Evolutionary conservation across 2,329 filamentous ascomycete genomes (phyloP).

Genomic region (Neopestalotiopsis clavispora): DNA sequence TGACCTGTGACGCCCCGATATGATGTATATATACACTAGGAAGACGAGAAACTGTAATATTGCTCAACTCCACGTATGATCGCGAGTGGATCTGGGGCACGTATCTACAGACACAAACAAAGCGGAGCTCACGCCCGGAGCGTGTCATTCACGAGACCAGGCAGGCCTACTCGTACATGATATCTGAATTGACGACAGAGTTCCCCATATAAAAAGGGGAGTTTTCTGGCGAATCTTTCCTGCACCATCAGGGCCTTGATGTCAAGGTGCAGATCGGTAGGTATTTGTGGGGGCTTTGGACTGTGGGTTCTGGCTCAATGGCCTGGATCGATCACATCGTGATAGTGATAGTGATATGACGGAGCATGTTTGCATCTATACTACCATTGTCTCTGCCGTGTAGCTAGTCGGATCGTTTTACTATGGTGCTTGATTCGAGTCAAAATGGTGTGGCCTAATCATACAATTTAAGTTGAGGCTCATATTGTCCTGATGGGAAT

Average conservation of each 20-base stretch:
- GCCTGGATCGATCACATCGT: background rate
- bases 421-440: background rate
- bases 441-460: background rate
- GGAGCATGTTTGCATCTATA: background rate
- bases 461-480: background rate
- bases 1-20: background rate
- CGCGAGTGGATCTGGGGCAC: background rate
- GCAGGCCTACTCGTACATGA: background rate
- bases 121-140: background rate
- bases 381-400: background rate
- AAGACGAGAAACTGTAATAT: background rate
- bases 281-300: background rate
- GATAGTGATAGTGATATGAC: background rate
- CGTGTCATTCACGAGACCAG: background rate
- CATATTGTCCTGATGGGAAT: background rate
- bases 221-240: background rate
- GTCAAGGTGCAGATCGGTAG: background rate
- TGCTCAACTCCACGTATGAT: conserved; percentile 1
- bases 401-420: background rate
- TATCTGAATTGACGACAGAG: background rate
- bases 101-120: background rate
- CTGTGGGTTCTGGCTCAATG: background rate
- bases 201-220: background rate
- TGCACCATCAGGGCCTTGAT: background rate
- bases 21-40: background rate